Evolutionary conservation across 1,284 basidiomycete genomes (phyloP), one percentile per base, ranked within the genome.

Genomic region (Naganishia albida): DNA sequence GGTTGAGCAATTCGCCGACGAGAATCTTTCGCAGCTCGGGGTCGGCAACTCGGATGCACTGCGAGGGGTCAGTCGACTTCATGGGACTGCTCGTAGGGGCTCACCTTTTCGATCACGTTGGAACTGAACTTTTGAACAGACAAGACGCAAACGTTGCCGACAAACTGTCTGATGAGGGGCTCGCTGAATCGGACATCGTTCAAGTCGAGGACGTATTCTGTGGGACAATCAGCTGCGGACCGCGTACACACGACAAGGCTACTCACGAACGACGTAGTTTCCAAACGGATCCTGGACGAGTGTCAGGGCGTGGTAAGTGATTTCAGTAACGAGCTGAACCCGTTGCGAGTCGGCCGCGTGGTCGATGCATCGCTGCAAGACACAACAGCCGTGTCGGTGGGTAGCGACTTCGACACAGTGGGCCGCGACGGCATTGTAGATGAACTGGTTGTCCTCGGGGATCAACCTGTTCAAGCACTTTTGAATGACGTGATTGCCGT

Each of bases 371-470:
- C 96, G 87, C 81, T 99, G 96, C 51, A 99, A 83, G 59, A 99
- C 96, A 77, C 96, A 99, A 81, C 96, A 99, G 16, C 96, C 96
- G 74, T 99, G 96, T 70, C 96, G 91, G 77, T 99, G 96, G 53
- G 96, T 99, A 16, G 96, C 96, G 66, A 99, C 96, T 81, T 99
- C 96, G 63, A 99, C 93, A 73, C 96, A 97, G 81, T 99, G 96
- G 39, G 92, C 90, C 38, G 96, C 96, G 46, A 99, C 96, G 63
- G 96, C 96, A 74, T 99, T 98, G 82, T 99, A 99, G 75, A 99
- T 99, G 81, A 99, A 99, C 88, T 97, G 94, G 80, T 99, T 99
- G 80, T 99, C 96, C 76, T 98, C 95, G 0, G 96, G 91, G 38
- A 90, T 89, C 67, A 99, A 83, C 80, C 96, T 93, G 84, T 99